Evolutionary conservation across 2,329 filamentous ascomycete genomes (phyloP), one percentile per base, ranked within the genome.

Genomic region (Aspergillus ruber): DNA sequence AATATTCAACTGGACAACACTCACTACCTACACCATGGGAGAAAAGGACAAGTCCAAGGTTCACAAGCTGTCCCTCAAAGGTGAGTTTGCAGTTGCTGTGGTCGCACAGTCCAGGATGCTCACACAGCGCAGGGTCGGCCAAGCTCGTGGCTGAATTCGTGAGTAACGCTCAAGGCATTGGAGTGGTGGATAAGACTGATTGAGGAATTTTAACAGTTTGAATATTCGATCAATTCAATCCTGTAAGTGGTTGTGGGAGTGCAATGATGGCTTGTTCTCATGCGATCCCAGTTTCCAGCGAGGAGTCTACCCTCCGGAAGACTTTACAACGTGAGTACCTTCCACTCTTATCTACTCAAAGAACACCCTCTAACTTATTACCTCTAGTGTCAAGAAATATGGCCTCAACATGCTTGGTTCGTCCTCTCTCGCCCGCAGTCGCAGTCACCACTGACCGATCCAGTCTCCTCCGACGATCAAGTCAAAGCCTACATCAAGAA

Each of bases 401-500:
- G 93, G 93, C 61, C 81, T 98, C 62, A 97, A 95, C 63, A 95
- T 96, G 90, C 86, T 95, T 61, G 81, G 83, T 86, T 69, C 54
- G 73, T 63, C 13, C 27, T 44, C 38, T 38, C 25, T 27, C n/a
- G 25, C 4, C 25, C 25, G 42, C n/a, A 17, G 27, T 21, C 15
- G 15, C 21, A 13, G 27, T 47, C 48, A 43, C 21, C 48, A 38
- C 50, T 60, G 41, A 58, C 51, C 42, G 42, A 60, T 56, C 47
- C 65, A 84, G 90, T 97, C 44, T 94, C 91, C 27, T 83, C 90
- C 54, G 93, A 98, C 68, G 93, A 97, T 74, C 91, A 98, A 73
- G 93, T 98, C 66, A 95, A 95, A 72, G 89, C 90, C 27, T 98
- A 98, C 73, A 95, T 98, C 77, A 96, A 95, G 72, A 95, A 94